Evolutionary conservation across 2,329 filamentous ascomycete species (phyloP), one percentile per base, ranked within the genome.

Genomic region (Aciculosporium take): DNA sequence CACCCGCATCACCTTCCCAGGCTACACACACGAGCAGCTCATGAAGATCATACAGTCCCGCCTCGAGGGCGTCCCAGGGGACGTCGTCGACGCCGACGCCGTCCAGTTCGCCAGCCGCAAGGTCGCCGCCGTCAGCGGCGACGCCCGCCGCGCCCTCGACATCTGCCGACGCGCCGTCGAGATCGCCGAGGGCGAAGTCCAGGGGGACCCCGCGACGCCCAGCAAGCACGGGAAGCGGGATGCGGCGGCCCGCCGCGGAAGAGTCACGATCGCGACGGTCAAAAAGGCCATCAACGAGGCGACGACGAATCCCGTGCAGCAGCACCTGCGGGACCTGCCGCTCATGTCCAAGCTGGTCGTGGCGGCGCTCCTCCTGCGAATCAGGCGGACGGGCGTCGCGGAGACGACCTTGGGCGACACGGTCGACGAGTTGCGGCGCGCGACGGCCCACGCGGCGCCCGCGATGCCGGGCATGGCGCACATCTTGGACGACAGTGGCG

Each of bases 41-140:
- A 94, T 96, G 83, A 83, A 82, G 51, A 98, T 98, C 55, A 95
- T 98, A 48, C 81, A 89, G 55, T 94, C 87, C n/a, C 81, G 91
- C 24, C 73, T 98, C 2, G 79, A 86, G 55, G 86, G 85, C 41
- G 85, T 96, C 1, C 81, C 84, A 1, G 87, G 86, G 21, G 79
- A 88, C 49, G 82, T 98, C 34, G 89, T 98, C 31, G 86, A 95
- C 46, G 68, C 85, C 1, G 91, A 98, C 55, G 93, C 91, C 12
- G 76, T 98, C 38, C 89, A 96, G 61, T 98, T 98, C 56, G 91
- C 91, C 3, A 89, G 85, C 51, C 79, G 91, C 46, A 98, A 98
- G 63, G 91, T 98, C 25, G 91, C 91, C 5, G 89, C 91, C 30
- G 93, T 98, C 34, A 93, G 84, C 48, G 93, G 91, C 45, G 91